Evolutionary conservation across 2,329 filamentous ascomycete genomes (phyloP), one percentile per base, ranked within the genome.

Genomic region (Emergomyces orientalis): DNA sequence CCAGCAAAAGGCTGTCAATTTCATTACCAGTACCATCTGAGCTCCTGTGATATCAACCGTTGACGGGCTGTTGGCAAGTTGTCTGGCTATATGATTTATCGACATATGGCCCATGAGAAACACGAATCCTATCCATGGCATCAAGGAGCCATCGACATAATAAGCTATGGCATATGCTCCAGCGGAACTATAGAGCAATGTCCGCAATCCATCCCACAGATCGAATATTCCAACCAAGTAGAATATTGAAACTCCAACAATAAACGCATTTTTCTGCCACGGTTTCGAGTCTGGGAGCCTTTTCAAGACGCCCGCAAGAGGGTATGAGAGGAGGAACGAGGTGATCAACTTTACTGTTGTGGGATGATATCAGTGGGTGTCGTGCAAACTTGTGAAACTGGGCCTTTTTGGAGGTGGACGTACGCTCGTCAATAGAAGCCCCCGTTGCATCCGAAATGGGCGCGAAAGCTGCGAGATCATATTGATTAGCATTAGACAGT

Each of bases 21-120:
- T 99, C 91, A 99, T 99, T 66, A 97, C 88, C 69, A 97, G 78
- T 41, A 99, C 94, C 94, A 99, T 99, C 76, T 99, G 94, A 1
- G 93, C 91, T 65, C 83, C 92, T 0, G 93, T 97, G 68, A 99
- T 92, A 74, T 99, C 94, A 64, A 96, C 81, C 1, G 79, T 76
- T 47, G 84, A 81, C 0, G 89, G 84, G 65, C 85, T 82, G 68
- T 88, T 81, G 47, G 83, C 78, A 47, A 86, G 84, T 75, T 96
- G 91, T 47, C 95, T 89, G 63, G 85, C 80, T 65, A 99, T 88
- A 75, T 99, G 94, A 74, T 86, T 96, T 70, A 93, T 75, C 55
- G 92, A 93, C 88, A 97, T 90, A 77, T 99, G 93, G 62, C 87
- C 88, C 93, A 99, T 97, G 63, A 96, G 80, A 72, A 96, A 97